Base-by-base conservation (phyloP, 78 protist genomes). In the Cavenderia fasciculata region DNA sequence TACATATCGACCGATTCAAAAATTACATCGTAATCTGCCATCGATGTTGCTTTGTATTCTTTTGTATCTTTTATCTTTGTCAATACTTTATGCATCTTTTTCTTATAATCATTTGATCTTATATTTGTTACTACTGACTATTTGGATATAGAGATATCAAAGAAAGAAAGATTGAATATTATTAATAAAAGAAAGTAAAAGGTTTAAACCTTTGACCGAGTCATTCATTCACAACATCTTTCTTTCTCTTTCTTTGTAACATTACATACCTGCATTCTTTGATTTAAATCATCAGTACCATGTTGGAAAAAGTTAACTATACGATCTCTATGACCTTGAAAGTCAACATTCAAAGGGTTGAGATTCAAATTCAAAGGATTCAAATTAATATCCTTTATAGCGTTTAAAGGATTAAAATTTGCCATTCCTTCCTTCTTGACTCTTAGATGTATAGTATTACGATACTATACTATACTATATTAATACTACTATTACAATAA, bases 1-100 rank as follows among this genome's bases (percentile, higher is more conserved):
- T 82, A 82, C 90, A 82, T 82, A 82, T 82, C 90, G 2, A 82
- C 90, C 14, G 90, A 82, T 82, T 82, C 90, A n/a, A 82, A 82
- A 1, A 82, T 69, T 2, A 82, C 90, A 57, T 82, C 90, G 44
- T 82, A 82, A 56, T 82, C 90, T 2, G 90, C 73, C 62, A 66
- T 82, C 0, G 59, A 47, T 5, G 90, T 68, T 14, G 90, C 72
- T 18, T 68, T 41, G 21, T 82, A 82, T 23, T 82, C 90, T n/a
- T 82, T 82, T 14, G 90, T 82, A 29, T 68, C 90, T 31, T 82
- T 82, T 19, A 82, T 82, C 51, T 82, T 82, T 4, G 76, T 52
- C 52, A 82, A 49, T 2, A 82, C 90, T 40, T 74, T 43, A 21
- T 49, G 65, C 90, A 82, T 82, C 78, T 82, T 82, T 43, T 68